A percentile compares a stretch with the other conserved stretches of the same genome.
These are phyloP conservation scores for Saccharum officinarum DNA, from an alignment of 176 grass and related monocot genomes.

Conservation along the genomic window DNA sequence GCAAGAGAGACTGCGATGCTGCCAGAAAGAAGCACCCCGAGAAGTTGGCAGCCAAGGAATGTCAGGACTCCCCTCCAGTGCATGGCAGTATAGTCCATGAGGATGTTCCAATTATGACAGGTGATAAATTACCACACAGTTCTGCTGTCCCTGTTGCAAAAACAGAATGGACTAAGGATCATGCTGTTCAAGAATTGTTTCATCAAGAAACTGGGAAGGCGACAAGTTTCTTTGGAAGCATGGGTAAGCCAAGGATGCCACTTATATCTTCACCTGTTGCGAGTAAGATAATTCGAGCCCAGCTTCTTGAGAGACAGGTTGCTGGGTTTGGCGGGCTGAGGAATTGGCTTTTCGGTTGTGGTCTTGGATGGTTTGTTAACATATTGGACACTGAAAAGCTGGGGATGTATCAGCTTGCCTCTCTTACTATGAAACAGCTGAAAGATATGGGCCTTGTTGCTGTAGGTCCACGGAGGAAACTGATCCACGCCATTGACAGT, in stretches of 20 bases:
- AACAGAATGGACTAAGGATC: conserved; percentile 30
- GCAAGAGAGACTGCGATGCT: conserved; percentile 10
- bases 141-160: conserved; percentile 19
- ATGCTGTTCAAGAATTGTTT: conserved; percentile 24
- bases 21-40: conserved; percentile 40
- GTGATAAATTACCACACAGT: neutral
- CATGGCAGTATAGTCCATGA: neutral
- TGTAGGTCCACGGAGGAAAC: conserved; percentile 64
- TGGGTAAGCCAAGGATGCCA: conserved; percentile 3
- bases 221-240: neutral
- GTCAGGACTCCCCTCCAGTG: conserved; percentile 5
- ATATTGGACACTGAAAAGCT: conserved; percentile 43
- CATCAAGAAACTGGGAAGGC: neutral
- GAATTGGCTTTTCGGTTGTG: conserved; percentile 51
- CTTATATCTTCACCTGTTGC: conserved; percentile 40
- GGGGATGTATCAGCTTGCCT: conserved; percentile 46
- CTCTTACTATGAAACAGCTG: conserved; percentile 57
- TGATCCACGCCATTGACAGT: conserved; percentile 53
- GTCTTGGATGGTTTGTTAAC: conserved; percentile 46
- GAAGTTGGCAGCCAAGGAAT: conserved; percentile 12
- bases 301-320: conserved; percentile 41
- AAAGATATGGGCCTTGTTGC: conserved; percentile 60
- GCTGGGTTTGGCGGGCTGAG: conserved; percentile 47
- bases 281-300: conserved; percentile 43
- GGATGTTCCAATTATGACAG: conserved; percentile 5